Conservation (phyloP, 2,329 filamentous ascomycete species). For the Cadophora gregata region DNA sequence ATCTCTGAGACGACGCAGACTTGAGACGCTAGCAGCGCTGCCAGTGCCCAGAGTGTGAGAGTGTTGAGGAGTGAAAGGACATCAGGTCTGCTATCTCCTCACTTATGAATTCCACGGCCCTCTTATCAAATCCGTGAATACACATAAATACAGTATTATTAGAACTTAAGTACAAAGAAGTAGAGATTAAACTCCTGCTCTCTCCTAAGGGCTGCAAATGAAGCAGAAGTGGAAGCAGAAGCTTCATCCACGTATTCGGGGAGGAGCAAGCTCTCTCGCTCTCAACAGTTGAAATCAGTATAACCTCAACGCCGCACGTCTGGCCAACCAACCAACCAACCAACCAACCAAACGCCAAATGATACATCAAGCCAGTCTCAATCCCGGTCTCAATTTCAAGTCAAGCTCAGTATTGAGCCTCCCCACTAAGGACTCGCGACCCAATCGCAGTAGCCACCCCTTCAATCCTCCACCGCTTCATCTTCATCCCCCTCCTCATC, state of each 20-base stretch:
- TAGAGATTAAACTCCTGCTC: too few relatives aligned
- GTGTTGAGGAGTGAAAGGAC: too few relatives aligned
- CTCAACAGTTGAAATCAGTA: neutral
- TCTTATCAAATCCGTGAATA: too few relatives aligned
- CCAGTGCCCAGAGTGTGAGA: too few relatives aligned
- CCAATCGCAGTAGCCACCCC: neutral
- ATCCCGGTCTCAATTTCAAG: neutral
- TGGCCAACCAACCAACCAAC: neutral
- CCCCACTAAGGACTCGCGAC: too few relatives aligned
- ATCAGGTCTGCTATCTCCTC: too few relatives aligned
- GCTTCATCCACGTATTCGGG: neutral
- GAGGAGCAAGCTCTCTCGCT: neutral
- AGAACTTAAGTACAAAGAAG: too few relatives aligned
- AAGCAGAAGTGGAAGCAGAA: neutral
- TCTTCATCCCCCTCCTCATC: neutral
- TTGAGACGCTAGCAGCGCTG: too few relatives aligned
- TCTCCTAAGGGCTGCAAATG: too few relatives aligned
- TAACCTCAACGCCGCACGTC: neutral
- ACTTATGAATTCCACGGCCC: too few relatives aligned
- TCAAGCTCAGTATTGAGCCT: neutral
- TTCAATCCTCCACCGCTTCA: conserved; percentile 27
- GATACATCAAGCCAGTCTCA: neutral
- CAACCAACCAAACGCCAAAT: neutral
- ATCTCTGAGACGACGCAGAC: too few relatives aligned
- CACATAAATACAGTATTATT: too few relatives aligned